Conservation (phyloP, 2,329 filamentous ascomycete genomes). For the Fusarium penzigii region DNA sequence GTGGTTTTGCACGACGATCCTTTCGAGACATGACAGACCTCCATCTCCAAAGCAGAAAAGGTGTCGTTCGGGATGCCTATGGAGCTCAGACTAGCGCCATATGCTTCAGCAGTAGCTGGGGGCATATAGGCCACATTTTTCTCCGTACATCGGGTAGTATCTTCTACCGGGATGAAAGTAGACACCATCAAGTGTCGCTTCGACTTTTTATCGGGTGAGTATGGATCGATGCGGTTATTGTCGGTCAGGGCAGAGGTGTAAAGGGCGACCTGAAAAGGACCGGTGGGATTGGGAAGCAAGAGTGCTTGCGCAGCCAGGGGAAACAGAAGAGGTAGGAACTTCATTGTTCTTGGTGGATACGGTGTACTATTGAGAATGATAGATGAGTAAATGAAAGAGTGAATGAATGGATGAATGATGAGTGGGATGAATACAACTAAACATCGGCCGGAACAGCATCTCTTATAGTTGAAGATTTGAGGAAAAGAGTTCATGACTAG, state of each 20-base stretch:
- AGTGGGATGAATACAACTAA: not conserved
- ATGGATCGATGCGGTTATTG: constrained; percentile 32
- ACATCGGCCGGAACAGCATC: not conserved
- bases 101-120: constrained; percentile 30
- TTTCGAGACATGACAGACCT: constrained; percentile 25
- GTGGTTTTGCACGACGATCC: constrained; percentile 6
- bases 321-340: constrained; percentile 10
- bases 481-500: not conserved
- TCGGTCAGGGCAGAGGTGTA: constrained; percentile 32
- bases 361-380: not conserved
- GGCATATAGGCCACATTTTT: constrained; percentile 36
- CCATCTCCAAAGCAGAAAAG: constrained; percentile 29
- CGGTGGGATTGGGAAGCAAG: constrained; percentile 30
- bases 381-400: not conserved
- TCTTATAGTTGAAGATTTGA: constrained; percentile 1
- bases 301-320: constrained; percentile 23
- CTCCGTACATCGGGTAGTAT: constrained; percentile 17
- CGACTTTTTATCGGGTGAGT: constrained; percentile 23
- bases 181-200: constrained; percentile 32
- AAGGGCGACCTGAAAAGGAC: constrained; percentile 32
- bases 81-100: constrained; percentile 27
- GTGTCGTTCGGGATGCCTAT: constrained; percentile 34
- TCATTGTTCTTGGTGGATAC: constrained; percentile 15
- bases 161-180: constrained; percentile 33
- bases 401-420: not conserved